A percentile compares a stretch with the other conserved stretches of the same genome.
These are phyloP conservation scores for Chiua sp. DNA, from an alignment of 1,284 basidiomycete species.

Conservation along the genomic window DNA sequence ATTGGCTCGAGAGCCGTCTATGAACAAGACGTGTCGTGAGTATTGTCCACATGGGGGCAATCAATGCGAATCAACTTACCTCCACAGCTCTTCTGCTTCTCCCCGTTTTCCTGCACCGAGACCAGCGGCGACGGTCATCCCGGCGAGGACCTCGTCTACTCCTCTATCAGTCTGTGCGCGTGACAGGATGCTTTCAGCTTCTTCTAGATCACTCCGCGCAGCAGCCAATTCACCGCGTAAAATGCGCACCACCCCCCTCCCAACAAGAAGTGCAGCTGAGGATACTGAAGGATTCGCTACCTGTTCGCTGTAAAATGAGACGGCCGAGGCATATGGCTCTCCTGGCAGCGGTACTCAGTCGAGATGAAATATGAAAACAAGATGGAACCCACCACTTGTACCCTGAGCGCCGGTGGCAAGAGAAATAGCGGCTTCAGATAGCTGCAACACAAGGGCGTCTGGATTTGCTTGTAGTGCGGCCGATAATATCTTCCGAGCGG, in stretches of 20 bases:
- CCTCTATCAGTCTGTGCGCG: constrained; percentile 29
- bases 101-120: constrained; percentile 61
- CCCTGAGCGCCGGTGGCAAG: constrained; percentile 79
- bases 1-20: constrained; percentile 63
- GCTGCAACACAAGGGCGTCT: constrained; percentile 88
- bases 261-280: constrained; percentile 76
- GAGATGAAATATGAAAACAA: not conserved
- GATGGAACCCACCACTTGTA: constrained; percentile 30
- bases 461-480: constrained; percentile 85
- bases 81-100: constrained; percentile 69
- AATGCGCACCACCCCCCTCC: constrained; percentile 85
- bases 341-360: constrained; percentile 17
- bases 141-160: constrained; percentile 69
- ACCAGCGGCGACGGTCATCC: constrained; percentile 67
- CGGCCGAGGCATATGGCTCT: constrained; percentile 64
- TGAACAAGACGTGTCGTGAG: not conserved
- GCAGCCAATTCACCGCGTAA: constrained; percentile 82
- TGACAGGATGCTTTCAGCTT: constrained; percentile 60
- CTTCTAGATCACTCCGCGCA: constrained; percentile 84
- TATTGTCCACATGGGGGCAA: not conserved
- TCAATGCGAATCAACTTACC: constrained; percentile 46
- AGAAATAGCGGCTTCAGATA: constrained; percentile 88
- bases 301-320: constrained; percentile 93
- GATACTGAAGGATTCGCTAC: constrained; percentile 84
- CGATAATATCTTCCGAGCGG: constrained; percentile 86